Evolutionary conservation across 306 rosid species (phyloP).

Genomic region (Cyamopsis tetragonoloba): DNA sequence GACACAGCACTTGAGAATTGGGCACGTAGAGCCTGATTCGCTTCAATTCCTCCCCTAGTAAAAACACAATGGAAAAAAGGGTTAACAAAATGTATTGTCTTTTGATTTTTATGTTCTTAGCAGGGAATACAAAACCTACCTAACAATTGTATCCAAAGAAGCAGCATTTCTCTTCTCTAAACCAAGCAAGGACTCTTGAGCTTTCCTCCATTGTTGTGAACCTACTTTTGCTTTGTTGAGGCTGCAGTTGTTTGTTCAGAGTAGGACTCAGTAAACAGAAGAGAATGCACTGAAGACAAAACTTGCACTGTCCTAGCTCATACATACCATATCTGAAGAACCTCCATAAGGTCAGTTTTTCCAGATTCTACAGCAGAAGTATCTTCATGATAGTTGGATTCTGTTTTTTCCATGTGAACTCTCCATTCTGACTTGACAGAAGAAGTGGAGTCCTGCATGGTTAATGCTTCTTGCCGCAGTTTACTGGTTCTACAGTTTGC

Average conservation of each 20-base stretch:
- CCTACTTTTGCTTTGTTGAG: conserved; percentile 82
- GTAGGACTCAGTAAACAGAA: conserved; percentile 19
- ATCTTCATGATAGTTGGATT: conserved; percentile 70
- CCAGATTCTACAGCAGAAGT: conserved; percentile 84
- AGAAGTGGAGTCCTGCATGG: conserved; percentile 82
- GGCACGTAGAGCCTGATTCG: conserved; percentile 67
- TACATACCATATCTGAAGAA: conserved; percentile 76
- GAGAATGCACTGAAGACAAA: conserved; percentile 14
- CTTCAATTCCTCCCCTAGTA: conserved; percentile 78
- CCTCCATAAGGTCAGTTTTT: conserved; percentile 77
- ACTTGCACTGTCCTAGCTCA: conserved; percentile 7
- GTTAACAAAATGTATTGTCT: conserved; percentile 10
- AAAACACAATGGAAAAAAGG: background rate
- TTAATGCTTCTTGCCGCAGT: conserved; percentile 76
- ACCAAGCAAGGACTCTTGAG: conserved; percentile 84
- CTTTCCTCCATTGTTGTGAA: conserved; percentile 88
- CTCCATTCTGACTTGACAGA: conserved; percentile 78
- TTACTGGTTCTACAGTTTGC: conserved; percentile 73
- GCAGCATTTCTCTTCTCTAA: conserved; percentile 70
- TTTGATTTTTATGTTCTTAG: background rate
- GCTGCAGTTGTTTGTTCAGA: conserved; percentile 43
- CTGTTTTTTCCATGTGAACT: conserved; percentile 81
- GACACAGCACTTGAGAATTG: conserved; percentile 72
- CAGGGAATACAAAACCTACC: conserved; percentile 44
- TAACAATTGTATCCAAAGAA: conserved; percentile 77